Evolutionary conservation across 768 basidiomycete genomes (phyloP), one percentile per base, ranked within the genome.

Genomic region (Trametes sanguinea): DNA sequence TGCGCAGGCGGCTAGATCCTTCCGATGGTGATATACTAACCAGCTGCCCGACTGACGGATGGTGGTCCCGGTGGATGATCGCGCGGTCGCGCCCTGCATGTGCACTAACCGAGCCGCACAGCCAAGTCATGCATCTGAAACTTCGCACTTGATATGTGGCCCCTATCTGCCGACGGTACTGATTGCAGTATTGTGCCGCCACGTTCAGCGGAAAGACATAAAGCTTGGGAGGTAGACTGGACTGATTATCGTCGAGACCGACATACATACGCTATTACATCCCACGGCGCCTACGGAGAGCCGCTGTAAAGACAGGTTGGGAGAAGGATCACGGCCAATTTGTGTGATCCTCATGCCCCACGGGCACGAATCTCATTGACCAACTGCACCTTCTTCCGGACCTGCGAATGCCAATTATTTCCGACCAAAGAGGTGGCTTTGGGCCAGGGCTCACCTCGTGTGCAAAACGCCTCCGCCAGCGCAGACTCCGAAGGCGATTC

Each of bases 401-500:
- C 91, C 92, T 94, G 68, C n/a, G 65, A 60, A 61, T 37, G 59
- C 61, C 59, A 61, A 66, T 54, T 45, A 47, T 52, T 37, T 11
- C 6, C 35, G 6, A 37, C 35, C 35, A 11, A 46, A 45, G 35
- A 57, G 22, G 51, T 53, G 59, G 61, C 48, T 45, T 63, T 45
- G 69, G 60, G 33, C 37, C 58, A 56, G 51, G 57, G 63, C 85
- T 65, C 76, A 85, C 92, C 82, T 91, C 88, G 67, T 91, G 78
- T 51, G 91, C 87, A 74, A 94, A 94, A 62, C 81, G 84, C 68
- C 80, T 86, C 71, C 89, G 82, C 89, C 91, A 93, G 66, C 90
- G 82, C 74, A 89, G 81, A 68, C 90, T 92, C 52, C 77, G 78
- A 68, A 93, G 76, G 64, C 91, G 82, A 63, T 89, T 81, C 63